Evolutionary conservation across 371 early-diverging fungal species (phyloP), one percentile per base, ranked within the genome.

Genomic region (Mucor circinelloides): DNA sequence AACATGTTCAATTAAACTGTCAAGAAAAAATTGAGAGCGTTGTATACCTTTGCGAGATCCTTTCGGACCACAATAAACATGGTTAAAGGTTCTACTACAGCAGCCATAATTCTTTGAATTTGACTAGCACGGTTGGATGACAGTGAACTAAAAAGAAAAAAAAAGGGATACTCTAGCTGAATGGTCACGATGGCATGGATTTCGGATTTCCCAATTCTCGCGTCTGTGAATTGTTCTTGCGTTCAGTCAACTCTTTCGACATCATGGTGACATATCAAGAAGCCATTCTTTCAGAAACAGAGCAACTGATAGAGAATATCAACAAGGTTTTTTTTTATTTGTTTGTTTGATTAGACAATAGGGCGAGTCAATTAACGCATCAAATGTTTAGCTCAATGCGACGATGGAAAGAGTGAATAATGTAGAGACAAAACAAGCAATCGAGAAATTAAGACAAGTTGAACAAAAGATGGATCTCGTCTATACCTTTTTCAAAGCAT

Each of bases 1-100:
- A 58, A 15, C 13, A 30, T 13, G 28, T 12, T 55, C 15, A 21
- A 55, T 28, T 15, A 55, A 17, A 55, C 9, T 12, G 31, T 28
- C n/a, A 55, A 55, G 27, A 54, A 48, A 21, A 27, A 55, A 7
- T n/a, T 13, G 15, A 27, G 15, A 30, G 5, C 17, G 2, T 21
- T 15, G 34, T 54, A 59, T 75, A 91, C 91, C 86, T 94, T 93
- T 65, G 87, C 76, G 36, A 95, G 81, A 67, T 95, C 95, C 75
- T 91, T 94, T 62, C 95, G 85, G 67, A 95, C 85, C 17, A 95
- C 89, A 59, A 95, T 86, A 67, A 89, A 95, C 88, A 95, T 91
- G 27, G 92, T 91, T 48, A 92, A 80, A 6, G 87, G 87, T 52
- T 91, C 92, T 38, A 63, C 31, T 15, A 55, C 55, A 55, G 55